phyloP scores from a whole-genome alignment of 352 stramenopile genomes.

The Pythium guiyangense region DNA sequence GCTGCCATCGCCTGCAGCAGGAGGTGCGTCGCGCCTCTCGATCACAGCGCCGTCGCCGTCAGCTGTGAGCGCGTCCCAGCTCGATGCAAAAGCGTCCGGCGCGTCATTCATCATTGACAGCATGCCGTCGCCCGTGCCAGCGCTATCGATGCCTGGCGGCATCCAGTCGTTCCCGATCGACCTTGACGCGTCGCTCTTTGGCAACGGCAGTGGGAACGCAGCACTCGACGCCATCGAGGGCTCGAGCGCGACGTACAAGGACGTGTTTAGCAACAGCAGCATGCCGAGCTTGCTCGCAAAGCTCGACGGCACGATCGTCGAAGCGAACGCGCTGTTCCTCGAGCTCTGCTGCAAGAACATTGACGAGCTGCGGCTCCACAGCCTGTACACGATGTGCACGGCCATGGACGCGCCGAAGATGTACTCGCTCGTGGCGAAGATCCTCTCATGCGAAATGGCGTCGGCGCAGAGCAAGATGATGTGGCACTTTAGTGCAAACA shows the following conservation, averaged over 20 bases:
- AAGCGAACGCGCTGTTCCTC: constrained; percentile 72
- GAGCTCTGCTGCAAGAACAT: constrained; percentile 80
- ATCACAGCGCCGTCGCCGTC: constrained; percentile 44
- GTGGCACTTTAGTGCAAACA: constrained; percentile 68
- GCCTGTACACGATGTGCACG: constrained; percentile 78
- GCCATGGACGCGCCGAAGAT: constrained; percentile 74
- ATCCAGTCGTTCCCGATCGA: constrained; percentile 67
- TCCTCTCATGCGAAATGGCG: constrained; percentile 68
- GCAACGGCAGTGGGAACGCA: constrained; percentile 16
- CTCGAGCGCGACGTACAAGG: constrained; percentile 60
- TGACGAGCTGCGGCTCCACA: constrained; percentile 72
- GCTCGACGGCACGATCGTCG: constrained; percentile 74
- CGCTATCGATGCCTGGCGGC: constrained; percentile 55
- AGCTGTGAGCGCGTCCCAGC: constrained; percentile 10
- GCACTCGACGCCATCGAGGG: constrained; percentile 45
- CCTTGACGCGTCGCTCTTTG: constrained; percentile 38
- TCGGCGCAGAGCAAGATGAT: constrained; percentile 84
- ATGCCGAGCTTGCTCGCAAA: constrained; percentile 76
- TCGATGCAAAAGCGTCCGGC: constrained; percentile 21
- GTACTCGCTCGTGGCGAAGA: constrained; percentile 75
- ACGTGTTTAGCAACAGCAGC: constrained; percentile 74
- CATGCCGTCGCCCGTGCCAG: constrained; percentile 67
- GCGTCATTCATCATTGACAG: constrained; percentile 75
- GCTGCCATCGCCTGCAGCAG: constrained; percentile 24
- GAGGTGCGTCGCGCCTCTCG: constrained; percentile 29